Conservation (phyloP, 805 yeast genomes). For the Komagataella pastoris region DNA sequence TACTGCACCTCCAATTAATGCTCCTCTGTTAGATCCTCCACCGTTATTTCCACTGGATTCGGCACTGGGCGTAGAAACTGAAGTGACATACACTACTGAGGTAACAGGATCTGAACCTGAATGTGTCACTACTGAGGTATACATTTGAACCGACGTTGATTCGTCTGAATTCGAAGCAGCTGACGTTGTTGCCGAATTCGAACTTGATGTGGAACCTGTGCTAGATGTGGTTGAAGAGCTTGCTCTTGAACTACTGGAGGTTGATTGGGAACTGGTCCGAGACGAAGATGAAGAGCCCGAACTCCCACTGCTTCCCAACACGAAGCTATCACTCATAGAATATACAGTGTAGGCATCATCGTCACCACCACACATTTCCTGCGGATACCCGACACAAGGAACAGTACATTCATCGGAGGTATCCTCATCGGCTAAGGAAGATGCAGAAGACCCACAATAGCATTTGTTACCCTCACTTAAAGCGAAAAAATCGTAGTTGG, state of each 20-base stretch:
- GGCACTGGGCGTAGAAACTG: conserved; percentile 13
- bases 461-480: conserved; percentile 41
- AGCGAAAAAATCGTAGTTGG: conserved; percentile 32
- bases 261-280: conserved; percentile 13
- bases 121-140: conserved; percentile 4
- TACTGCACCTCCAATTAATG: conserved; percentile 25
- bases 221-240: conserved; percentile 8
- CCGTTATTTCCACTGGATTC: conserved; percentile 5
- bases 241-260: conserved; percentile 3
- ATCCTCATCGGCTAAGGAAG: conserved; percentile 12
- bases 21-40: conserved; percentile 15
- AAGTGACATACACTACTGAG: conserved; percentile 5
- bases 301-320: conserved; percentile 10
- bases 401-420: conserved; percentile 24
- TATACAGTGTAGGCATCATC: conserved; percentile 30
- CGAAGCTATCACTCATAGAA: conserved; percentile 18
- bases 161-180: conserved; percentile 4
- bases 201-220: conserved; percentile 2
- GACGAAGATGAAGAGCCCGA: conserved; percentile 12
- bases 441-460: conserved; percentile 46
- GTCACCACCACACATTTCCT: conserved; percentile 45
- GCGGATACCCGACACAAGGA: conserved; percentile 49
- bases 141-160: not conserved
- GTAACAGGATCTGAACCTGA: conserved; percentile 3
- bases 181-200: conserved; percentile 7